Evolutionary conservation across 1,284 basidiomycete genomes (phyloP).

Genomic region (Pseudozyma flocculosa): DNA sequence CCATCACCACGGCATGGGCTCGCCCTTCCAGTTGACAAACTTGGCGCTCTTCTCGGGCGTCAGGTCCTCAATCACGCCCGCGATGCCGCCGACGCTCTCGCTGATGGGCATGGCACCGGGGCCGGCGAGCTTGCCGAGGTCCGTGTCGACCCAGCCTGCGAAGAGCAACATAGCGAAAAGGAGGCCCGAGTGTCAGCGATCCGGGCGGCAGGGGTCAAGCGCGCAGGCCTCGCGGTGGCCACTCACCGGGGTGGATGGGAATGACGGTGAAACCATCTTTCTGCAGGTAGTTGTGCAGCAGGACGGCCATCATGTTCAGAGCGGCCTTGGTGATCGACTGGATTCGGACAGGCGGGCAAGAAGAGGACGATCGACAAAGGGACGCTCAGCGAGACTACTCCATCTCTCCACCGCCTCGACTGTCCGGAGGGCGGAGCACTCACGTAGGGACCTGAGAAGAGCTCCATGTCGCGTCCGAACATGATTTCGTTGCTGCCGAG

Average conservation of each 20-base stretch:
- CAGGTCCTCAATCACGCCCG: constrained; percentile 2
- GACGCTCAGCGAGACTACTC: no score
- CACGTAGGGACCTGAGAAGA: no score
- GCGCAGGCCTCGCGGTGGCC: background rate
- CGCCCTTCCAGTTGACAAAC: constrained; percentile 3
- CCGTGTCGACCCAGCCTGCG: constrained; percentile 4
- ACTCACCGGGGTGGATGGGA: constrained; percentile 7
- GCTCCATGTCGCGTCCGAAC: background rate
- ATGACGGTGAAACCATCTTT: constrained; percentile 12
- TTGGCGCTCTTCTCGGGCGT: constrained; percentile 3
- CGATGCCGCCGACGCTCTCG: constrained; percentile 1
- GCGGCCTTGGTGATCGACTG: constrained; percentile 14
- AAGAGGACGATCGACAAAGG: no score
- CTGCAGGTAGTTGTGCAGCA: constrained; percentile 7
- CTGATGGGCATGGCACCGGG: constrained; percentile 2
- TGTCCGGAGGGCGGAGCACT: no score
- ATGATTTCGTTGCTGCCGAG: constrained; percentile 1
- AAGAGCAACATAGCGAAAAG: no score
- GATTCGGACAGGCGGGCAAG: background rate
- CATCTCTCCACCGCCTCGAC: no score
- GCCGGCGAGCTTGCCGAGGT: constrained; percentile 1
- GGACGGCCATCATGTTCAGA: constrained; percentile 8
- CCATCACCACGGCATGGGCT: constrained; percentile 3
- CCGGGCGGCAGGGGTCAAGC: background rate
- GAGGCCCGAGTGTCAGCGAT: no score